Conservation (phyloP, 2,329 filamentous ascomycete genomes). For the Colletotrichum sublineola region DNA sequence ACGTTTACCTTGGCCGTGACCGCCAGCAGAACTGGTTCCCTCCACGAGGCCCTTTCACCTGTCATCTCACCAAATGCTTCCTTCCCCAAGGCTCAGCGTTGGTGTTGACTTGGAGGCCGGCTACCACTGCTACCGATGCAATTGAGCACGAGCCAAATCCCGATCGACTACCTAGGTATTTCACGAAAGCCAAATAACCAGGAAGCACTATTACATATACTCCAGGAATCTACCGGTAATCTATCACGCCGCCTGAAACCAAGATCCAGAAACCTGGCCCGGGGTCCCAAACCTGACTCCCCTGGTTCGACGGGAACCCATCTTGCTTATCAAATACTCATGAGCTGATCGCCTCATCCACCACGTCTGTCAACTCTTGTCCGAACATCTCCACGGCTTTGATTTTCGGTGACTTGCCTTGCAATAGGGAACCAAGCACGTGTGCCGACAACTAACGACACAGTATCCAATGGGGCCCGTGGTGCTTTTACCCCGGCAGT, state of each 20-base stretch:
- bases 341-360: not conserved
- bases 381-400: not conserved
- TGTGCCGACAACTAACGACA: not conserved
- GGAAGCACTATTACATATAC: not conserved
- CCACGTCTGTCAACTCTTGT: not conserved
- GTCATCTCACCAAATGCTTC: conserved; percentile 5
- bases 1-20: conserved; percentile 41
- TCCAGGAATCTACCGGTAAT: not conserved
- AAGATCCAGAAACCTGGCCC: not conserved
- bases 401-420: not conserved
- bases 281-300: not conserved
- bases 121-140: not conserved
- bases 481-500: not conserved
- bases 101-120: not conserved
- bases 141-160: not conserved
- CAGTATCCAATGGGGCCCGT: not conserved
- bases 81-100: no score
- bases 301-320: no score
- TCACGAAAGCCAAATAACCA: not conserved
- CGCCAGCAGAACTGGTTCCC: conserved; percentile 26
- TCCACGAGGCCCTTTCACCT: conserved; percentile 5
- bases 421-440: not conserved
- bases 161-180: not conserved
- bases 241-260: conserved; percentile 6
- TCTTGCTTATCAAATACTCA: not conserved